Conservation (phyloP, 257 asterid genomes). For the Solanum lycopersicoides region DNA sequence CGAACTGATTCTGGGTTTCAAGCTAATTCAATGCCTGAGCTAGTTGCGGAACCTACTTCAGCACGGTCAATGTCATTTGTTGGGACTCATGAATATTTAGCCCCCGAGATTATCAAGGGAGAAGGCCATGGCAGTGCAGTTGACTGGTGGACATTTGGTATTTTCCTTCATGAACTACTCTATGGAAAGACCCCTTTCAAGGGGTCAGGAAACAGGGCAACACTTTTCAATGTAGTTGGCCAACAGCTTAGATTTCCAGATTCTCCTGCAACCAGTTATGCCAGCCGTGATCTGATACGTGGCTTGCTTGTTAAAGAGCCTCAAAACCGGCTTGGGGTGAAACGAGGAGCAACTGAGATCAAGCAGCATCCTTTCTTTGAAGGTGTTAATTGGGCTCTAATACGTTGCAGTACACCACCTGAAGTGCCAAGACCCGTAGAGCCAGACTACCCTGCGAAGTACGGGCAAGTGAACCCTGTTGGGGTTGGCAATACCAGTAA, state of each 20-base stretch:
- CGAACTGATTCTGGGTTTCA: slow-evolving; percentile 29
- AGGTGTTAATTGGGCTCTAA: slow-evolving; percentile 79
- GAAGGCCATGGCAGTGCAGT: slow-evolving; percentile 91
- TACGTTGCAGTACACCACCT: slow-evolving; percentile 76
- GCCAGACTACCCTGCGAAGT: slow-evolving; percentile 30
- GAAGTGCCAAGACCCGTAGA: slow-evolving; percentile 58
- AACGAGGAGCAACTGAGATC: slow-evolving; percentile 73
- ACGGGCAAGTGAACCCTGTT: slow-evolving; percentile 25
- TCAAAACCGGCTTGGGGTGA: slow-evolving; percentile 57
- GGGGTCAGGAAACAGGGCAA: slow-evolving; percentile 70
- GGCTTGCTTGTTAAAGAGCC: slow-evolving; percentile 79
- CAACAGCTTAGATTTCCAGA: slow-evolving; percentile 69
- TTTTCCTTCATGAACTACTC: slow-evolving; percentile 60
- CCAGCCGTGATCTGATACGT: slow-evolving; percentile 57
- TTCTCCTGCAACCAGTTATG: slow-evolving; percentile 58
- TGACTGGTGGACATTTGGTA: slow-evolving; percentile 93
- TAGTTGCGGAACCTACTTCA: slow-evolving; percentile 70
- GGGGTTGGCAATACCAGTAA: slow-evolving; percentile 33
- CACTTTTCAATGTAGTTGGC: slow-evolving; percentile 65
- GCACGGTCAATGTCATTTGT: slow-evolving; percentile 85
- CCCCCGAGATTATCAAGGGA: slow-evolving; percentile 77
- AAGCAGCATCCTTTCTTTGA: slow-evolving; percentile 79
- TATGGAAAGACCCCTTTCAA: slow-evolving; percentile 73
- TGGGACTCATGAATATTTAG: slow-evolving; percentile 73
- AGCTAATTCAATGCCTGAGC: slow-evolving; percentile 47